Base-by-base conservation (phyloP, 139 green algal species). In the Pleodorina starrii region DNA sequence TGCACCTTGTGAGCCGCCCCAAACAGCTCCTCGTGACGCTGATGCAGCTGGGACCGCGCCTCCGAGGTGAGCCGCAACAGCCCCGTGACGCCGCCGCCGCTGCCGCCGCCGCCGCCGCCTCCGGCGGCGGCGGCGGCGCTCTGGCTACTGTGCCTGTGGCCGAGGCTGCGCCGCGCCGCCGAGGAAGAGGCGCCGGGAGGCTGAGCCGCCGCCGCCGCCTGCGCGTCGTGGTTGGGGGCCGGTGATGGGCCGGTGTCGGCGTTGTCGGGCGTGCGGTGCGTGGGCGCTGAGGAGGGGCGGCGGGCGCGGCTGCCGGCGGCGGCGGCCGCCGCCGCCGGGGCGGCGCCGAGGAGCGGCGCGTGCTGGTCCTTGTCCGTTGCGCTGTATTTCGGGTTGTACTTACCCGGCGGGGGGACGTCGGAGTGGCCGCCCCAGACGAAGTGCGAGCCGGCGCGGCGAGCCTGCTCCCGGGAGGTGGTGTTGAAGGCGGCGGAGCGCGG, bases 21-120 rank as follows among this genome's bases (percentile, higher is more conserved):
- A 23, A 88, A 88, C 68, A 88, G 42, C 42, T 87, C 81, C 29
- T 21, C 81, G n/a, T 87, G 81, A 5, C 81, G 81, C 2, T 46
- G 29, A 4, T 29, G 40, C 60, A 29, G 32, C 43, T 68, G 81
- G 11, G 60, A 23, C 29, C 17, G 5, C 57, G 38, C 79, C 27
- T 72, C 51, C 21, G 9, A 1, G 36, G 72, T 51, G 27, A 80
- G 40, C 14, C 17, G 72, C n/a, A n/a, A n/a, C n/a, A n/a, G n/a
- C n/a, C n/a, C n/a, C n/a, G n/a, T n/a, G n/a, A n/a, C n/a, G n/a
- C n/a, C n/a, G n/a, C n/a, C n/a, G n/a, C n/a, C n/a, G n/a, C n/a
- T n/a, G n/a, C n/a, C n/a, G n/a, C n/a, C n/a, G n/a, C n/a, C n/a
- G n/a, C n/a, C n/a, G n/a, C n/a, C n/a, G n/a, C n/a, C n/a, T n/a